Percentiles rank a stretch among this genome's conserved stretches.
Evolutionary conservation across 2,329 filamentous ascomycete species (phyloP).

Genomic region (Claviceps sp.): DNA sequence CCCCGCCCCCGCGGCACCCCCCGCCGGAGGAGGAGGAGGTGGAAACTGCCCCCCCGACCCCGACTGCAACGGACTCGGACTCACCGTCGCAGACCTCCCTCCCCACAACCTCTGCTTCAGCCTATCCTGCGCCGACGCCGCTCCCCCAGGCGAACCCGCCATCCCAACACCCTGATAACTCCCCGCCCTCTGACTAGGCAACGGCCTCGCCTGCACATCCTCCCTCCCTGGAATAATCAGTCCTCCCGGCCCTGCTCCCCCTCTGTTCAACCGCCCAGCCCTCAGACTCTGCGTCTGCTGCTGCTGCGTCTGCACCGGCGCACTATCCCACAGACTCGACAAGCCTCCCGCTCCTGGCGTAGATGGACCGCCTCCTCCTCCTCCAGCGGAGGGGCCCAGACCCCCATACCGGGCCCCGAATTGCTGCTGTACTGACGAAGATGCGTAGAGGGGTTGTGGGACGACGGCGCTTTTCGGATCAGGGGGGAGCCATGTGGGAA

Average conservation of each 20-base stretch:
- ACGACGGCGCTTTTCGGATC: constrained; percentile 52
- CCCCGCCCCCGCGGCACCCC: constrained; percentile 3
- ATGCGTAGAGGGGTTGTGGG: constrained; percentile 37
- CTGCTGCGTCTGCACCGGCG: constrained; percentile 12
- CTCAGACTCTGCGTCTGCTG: constrained; percentile 25
- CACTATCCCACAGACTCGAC: constrained; percentile 46
- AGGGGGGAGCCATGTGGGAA: constrained; percentile 78
- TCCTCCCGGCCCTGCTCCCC: constrained; percentile 14
- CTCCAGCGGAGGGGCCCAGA: constrained; percentile 17
- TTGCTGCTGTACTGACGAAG: constrained; percentile 22
- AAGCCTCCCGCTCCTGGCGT: constrained; percentile 19
- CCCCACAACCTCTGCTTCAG: constrained; percentile 70
- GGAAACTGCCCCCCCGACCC: constrained; percentile 32
- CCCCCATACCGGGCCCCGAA: constrained; percentile 42
- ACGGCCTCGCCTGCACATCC: constrained; percentile 36
- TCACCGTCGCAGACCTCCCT: constrained; percentile 30
- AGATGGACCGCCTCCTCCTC: too few relatives aligned
- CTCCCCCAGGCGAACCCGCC: constrained; percentile 2
- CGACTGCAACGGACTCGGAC: constrained; percentile 32
- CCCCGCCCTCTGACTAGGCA: constrained; percentile 60
- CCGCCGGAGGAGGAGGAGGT: constrained; percentile 22
- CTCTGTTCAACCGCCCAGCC: constrained; percentile 25
- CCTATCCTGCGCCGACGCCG: constrained; percentile 62
- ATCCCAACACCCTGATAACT: constrained; percentile 50
- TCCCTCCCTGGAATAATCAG: neutral